Evolutionary conservation across 805 yeast species (phyloP).

Genomic region (Zygoascus bituminiphila): DNA sequence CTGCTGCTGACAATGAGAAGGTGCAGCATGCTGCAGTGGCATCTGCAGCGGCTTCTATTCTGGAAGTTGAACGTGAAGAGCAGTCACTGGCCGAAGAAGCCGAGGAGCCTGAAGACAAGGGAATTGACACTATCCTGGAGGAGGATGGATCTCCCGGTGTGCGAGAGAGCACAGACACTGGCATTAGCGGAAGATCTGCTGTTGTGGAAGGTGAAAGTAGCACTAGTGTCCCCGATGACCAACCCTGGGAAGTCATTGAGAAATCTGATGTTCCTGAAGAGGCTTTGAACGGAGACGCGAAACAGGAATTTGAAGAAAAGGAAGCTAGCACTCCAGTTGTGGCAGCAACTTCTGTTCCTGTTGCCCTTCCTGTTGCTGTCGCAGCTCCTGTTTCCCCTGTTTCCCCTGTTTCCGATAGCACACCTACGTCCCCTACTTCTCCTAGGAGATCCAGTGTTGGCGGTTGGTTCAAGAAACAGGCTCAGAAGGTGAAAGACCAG

Average conservation of each 20-base stretch:
- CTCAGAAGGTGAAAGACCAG: constrained; percentile 2
- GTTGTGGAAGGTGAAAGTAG: not conserved
- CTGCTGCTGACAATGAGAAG: constrained; percentile 13
- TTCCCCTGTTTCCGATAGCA: not conserved
- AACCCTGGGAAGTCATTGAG: constrained; percentile 3
- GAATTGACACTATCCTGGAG: not conserved
- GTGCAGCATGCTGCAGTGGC: constrained; percentile 4
- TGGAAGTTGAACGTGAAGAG: constrained; percentile 11
- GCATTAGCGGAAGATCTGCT: not conserved
- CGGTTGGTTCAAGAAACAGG: constrained; percentile 2
- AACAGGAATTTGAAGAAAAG: not conserved
- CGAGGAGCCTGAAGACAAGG: constrained; percentile 7
- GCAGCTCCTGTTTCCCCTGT: not conserved
- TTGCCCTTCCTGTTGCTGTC: not conserved
- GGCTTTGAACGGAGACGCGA: constrained; percentile 5
- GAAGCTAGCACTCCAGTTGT: not conserved
- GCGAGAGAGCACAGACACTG: not conserved
- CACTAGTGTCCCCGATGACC: constrained; percentile 1
- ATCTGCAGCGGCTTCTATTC: constrained; percentile 3
- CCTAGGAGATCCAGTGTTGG: not conserved
- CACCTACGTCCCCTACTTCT: not conserved
- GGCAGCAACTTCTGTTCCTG: not conserved
- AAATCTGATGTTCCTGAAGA: constrained; percentile 3
- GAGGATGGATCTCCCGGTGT: not conserved
- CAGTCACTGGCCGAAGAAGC: not conserved